These are phyloP conservation scores for Pouteria glomerata DNA, from an alignment of 148 eudicot species.

Conservation along the genomic window DNA sequence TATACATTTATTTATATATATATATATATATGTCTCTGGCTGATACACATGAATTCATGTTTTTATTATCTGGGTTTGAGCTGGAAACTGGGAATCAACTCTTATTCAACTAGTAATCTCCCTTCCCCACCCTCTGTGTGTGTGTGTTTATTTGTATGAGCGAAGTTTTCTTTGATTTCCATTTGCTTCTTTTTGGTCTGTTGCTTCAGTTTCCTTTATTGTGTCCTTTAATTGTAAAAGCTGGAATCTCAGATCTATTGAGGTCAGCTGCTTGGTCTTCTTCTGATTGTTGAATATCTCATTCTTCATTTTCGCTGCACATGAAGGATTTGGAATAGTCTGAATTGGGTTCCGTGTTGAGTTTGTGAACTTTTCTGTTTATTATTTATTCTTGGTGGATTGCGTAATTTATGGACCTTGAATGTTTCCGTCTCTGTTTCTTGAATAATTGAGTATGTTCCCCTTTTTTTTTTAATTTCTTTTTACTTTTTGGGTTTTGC, in stretches of 20 bases:
- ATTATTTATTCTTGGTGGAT: not conserved
- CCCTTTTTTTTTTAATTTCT: too few species aligned
- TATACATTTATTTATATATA: not conserved
- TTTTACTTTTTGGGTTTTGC: not conserved
- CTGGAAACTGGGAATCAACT: not conserved
- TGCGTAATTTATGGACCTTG: not conserved
- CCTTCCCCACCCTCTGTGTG: not conserved
- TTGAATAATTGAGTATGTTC: not conserved
- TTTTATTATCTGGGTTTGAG: not conserved
- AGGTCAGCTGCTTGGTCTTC: slow-evolving; percentile 3
- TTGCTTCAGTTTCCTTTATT: not conserved
- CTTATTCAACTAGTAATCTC: slow-evolving; percentile 1
- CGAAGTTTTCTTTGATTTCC: not conserved
- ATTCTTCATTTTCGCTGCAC: not conserved
- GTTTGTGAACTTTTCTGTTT: not conserved
- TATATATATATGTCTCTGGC: not conserved
- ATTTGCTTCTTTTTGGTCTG: not conserved
- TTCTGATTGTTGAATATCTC: not conserved
- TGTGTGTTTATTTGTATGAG: not conserved
- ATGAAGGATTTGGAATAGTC: not conserved
- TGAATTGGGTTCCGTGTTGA: not conserved
- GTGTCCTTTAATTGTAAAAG: not conserved
- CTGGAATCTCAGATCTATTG: not conserved
- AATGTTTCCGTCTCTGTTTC: not conserved
- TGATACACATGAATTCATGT: not conserved